Evolutionary conservation across 1,139 yeast genomes (phyloP).

Genomic region (Yamadazyma oceani): DNA sequence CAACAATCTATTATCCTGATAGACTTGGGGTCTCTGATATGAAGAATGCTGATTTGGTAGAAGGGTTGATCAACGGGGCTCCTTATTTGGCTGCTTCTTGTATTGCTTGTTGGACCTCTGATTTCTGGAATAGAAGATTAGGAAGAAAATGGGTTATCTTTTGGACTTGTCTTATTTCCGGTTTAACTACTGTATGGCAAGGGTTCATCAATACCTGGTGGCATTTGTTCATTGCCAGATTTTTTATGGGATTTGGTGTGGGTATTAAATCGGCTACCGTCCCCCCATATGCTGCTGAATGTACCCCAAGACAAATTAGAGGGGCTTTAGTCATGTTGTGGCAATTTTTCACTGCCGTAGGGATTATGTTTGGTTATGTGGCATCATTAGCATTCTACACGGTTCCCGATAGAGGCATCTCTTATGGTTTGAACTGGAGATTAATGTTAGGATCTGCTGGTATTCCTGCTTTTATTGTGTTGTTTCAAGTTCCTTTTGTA

Average conservation of each 20-base stretch:
- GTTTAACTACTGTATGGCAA: slow-evolving; percentile 72
- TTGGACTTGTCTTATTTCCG: slow-evolving; percentile 64
- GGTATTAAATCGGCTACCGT: slow-evolving; percentile 83
- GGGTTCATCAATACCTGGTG: slow-evolving; percentile 74
- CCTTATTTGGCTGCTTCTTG: slow-evolving; percentile 78
- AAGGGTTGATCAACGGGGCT: slow-evolving; percentile 77
- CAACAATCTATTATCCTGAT: slow-evolving; percentile 66
- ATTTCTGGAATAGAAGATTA: slow-evolving; percentile 58
- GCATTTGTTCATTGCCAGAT: slow-evolving; percentile 72
- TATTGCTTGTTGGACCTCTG: slow-evolving; percentile 74
- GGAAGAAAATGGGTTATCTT: slow-evolving; percentile 80
- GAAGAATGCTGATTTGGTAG: slow-evolving; percentile 62
- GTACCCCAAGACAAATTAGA: slow-evolving; percentile 72
- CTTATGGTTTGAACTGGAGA: slow-evolving; percentile 67
- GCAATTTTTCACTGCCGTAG: slow-evolving; percentile 88
- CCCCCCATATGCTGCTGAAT: slow-evolving; percentile 81
- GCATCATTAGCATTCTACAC: slow-evolving; percentile 59
- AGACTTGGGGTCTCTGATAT: slow-evolving; percentile 50
- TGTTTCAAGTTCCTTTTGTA: slow-evolving; percentile 65
- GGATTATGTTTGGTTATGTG: slow-evolving; percentile 80
- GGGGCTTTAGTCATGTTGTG: slow-evolving; percentile 86
- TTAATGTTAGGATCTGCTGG: slow-evolving; percentile 78
- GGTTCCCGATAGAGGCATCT: slow-evolving; percentile 38
- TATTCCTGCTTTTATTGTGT: slow-evolving; percentile 68
- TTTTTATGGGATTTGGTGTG: slow-evolving; percentile 73